Conservation (phyloP, 2,329 filamentous ascomycete genomes). For the Myriosclerotinia curreyana region DNA sequence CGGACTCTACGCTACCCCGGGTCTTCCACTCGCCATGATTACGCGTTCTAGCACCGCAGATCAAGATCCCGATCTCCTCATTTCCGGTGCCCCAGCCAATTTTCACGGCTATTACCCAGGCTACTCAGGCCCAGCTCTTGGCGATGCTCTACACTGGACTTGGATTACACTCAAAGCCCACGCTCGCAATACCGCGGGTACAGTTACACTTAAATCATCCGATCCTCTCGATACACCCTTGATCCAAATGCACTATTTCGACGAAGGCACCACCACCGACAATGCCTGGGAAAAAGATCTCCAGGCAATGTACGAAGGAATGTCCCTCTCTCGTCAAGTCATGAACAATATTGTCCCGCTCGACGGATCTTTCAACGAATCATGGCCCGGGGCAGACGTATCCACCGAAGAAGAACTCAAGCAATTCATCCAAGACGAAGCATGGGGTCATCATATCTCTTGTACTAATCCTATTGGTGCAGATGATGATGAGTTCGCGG, state of each 20-base stretch:
- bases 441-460: conserved; percentile 57
- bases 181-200: conserved; percentile 58
- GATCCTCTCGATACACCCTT: conserved; percentile 62
- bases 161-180: conserved; percentile 50
- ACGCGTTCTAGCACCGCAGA: conserved; percentile 22
- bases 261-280: conserved; percentile 3
- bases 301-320: conserved; percentile 25
- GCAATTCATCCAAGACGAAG: conserved; percentile 48
- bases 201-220: conserved; percentile 56
- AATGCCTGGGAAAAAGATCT: conserved; percentile 25
- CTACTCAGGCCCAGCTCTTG: conserved; percentile 45
- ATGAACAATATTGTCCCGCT: conserved; percentile 45
- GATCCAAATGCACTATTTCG: conserved; percentile 62
- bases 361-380: conserved; percentile 42
- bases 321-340: conserved; percentile 31
- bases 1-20: conserved; percentile 46
- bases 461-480: conserved; percentile 51
- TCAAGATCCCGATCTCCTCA: conserved; percentile 27
- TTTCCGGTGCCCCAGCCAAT: conserved; percentile 21
- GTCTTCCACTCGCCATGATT: conserved; percentile 42
- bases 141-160: conserved; percentile 35
- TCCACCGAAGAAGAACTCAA: conserved; percentile 42
- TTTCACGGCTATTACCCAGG: conserved; percentile 37
- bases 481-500: conserved; percentile 48
- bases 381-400: conserved; percentile 43